These are phyloP conservation scores for Quercus wislizeni DNA, from an alignment of 306 rosid species.

Conservation along the genomic window DNA sequence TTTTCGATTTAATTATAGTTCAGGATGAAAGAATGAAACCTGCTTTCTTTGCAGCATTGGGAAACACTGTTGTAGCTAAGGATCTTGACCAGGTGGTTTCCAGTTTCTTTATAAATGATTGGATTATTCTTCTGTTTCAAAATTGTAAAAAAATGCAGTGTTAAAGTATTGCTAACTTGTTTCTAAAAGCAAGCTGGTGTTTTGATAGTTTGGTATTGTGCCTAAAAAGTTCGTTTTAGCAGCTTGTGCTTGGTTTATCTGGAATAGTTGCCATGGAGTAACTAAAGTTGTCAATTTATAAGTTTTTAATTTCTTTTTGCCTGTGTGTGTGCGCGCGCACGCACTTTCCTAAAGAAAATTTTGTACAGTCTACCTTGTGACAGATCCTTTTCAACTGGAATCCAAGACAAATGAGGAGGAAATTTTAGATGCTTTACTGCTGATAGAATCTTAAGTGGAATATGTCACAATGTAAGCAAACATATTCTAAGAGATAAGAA, in stretches of 20 bases:
- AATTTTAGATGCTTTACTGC: background rate
- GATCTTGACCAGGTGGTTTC: constrained; percentile 83
- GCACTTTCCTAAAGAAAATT: background rate
- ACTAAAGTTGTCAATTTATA: constrained; percentile 1
- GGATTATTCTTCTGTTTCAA: background rate
- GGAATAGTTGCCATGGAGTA: constrained; percentile 8
- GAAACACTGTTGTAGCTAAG: constrained; percentile 79
- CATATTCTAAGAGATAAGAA: background rate
- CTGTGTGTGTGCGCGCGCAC: background rate
- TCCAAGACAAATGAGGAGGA: background rate
- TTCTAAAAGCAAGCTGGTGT: background rate
- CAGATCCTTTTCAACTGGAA: background rate
- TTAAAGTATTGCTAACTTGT: background rate
- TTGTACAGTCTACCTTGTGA: background rate
- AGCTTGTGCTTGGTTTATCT: constrained; percentile 2
- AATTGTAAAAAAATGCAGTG: background rate
- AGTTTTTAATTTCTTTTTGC: background rate
- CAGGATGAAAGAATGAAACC: constrained; percentile 80
- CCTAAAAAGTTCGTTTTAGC: background rate
- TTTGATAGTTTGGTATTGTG: constrained; percentile 4
- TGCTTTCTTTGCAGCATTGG: constrained; percentile 75
- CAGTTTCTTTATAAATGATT: background rate
- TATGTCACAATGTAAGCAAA: background rate
- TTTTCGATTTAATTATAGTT: constrained; percentile 78
- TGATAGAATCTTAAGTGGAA: background rate